phyloP scores from a whole-genome alignment of 768 basidiomycete species.

The Cystofilobasidium macerans region DNA sequence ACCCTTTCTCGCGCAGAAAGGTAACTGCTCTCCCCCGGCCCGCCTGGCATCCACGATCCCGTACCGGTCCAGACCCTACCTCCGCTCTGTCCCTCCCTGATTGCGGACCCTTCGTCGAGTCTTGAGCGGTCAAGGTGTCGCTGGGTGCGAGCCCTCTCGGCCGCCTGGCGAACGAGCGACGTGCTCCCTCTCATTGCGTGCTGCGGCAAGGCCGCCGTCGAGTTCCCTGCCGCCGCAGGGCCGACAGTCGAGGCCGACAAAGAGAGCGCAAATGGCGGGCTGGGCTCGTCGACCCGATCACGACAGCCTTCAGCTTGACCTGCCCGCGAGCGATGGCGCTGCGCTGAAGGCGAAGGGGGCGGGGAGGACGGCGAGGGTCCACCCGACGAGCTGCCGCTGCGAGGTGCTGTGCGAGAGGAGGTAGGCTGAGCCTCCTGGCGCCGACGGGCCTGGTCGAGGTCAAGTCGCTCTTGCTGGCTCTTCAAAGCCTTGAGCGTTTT shows the following conservation, averaged over 20 bases:
- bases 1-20: neutral
- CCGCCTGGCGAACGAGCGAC: neutral
- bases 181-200: neutral
- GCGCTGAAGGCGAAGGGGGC: no score
- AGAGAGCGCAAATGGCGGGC: neutral
- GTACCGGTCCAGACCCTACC: neutral
- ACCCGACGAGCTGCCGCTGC: no score
- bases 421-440: no score
- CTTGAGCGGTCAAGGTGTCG: neutral
- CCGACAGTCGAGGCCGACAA: neutral
- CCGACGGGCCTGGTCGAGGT: no score
- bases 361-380: no score
- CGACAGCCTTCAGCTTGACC: no score
- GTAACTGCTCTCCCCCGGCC: slow-evolving; percentile 5
- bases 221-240: neutral
- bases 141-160: neutral
- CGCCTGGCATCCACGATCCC: neutral
- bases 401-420: no score
- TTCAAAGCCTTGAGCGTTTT: no score
- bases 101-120: neutral
- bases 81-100: neutral
- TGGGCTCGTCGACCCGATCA: no score
- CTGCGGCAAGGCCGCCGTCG: no score
- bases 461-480: no score
- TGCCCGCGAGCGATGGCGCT: no score